phyloP scores from a whole-genome alignment of 176 grass and related monocot genomes.

The Triticum turgidum region DNA sequence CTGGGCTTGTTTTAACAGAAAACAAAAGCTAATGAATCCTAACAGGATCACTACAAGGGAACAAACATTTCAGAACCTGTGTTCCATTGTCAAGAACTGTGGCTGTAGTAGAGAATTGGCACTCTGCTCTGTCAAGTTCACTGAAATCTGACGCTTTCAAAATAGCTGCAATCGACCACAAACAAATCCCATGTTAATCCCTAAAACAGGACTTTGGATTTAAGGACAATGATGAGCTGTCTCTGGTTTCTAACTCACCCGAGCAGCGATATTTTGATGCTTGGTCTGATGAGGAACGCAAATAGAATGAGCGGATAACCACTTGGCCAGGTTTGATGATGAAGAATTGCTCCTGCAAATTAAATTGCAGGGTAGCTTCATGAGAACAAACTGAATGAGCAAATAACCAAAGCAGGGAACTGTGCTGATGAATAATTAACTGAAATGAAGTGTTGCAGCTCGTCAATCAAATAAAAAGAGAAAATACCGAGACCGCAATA shows the following conservation, averaged over 20 bases:
- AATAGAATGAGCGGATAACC: constrained; percentile 43
- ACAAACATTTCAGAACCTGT: constrained; percentile 52
- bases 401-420: not conserved
- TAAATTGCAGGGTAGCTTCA: constrained; percentile 6
- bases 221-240: not conserved
- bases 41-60: too few relatives aligned
- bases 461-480: not conserved
- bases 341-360: constrained; percentile 83
- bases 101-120: constrained; percentile 64
- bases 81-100: constrained; percentile 86
- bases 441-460: not conserved
- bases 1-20: too few relatives aligned
- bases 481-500: constrained; percentile 7
- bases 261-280: constrained; percentile 64
- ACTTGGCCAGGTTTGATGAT: constrained; percentile 75
- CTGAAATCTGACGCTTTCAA: constrained; percentile 76
- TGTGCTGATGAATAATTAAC: not conserved
- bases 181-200: constrained; percentile 5
- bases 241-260: constrained; percentile 44
- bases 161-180: constrained; percentile 62
- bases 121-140: constrained; percentile 68
- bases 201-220: not conserved
- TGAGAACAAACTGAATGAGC: not conserved
- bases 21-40: too few relatives aligned
- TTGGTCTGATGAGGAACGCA: constrained; percentile 61